Base-by-base conservation (phyloP, 805 yeast species). In the Saturnispora hagleri region DNA sequence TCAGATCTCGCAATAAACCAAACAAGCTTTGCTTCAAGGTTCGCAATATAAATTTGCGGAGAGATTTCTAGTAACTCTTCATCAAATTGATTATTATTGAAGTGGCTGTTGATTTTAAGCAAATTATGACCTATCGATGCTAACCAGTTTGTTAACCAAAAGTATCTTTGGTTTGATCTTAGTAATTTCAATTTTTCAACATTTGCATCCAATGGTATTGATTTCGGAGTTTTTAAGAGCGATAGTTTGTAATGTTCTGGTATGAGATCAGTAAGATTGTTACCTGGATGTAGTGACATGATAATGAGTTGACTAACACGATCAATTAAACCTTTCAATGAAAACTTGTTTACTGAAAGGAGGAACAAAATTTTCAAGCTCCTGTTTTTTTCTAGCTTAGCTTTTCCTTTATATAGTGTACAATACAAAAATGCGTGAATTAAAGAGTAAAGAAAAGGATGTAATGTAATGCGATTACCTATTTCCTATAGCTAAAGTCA, bases 21-120 rank as follows among this genome's bases (percentile, higher is more conserved):
- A 40, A 76, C 64, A 49, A 77, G 62, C 27, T 73, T 72, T 8
- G 65, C 54, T 49, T 77, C 73, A 34, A 80, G 67, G 53, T 69
- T 74, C 51, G 71, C 70, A 48, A 80, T 67, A 45, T 71, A 63
- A 17, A 40, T 33, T 1, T 68, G 64, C 15, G 75, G 77, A 1
- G 69, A 67, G 22, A 73, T 55, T 15, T 75, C 75, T 26, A 80
- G 67, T 13, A 82, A 65, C 57, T 82, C 89, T 58, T 81, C 81
- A 59, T 82, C 89, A 54, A 82, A 73, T 18, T 75, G 67, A 53
- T 80, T 83, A 7, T 75, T 74, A 58, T 81, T 84, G 57, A 82
- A 78, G 12, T 70, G 70, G 50, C 81, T 86, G 6, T 70, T 67
- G 50, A 82, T 62, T 57, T 72, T 77, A 35, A 81, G 62, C 47